These are phyloP conservation scores for Claviceps lovelessii DNA, from an alignment of 2,329 filamentous ascomycete genomes.

Conservation along the genomic window DNA sequence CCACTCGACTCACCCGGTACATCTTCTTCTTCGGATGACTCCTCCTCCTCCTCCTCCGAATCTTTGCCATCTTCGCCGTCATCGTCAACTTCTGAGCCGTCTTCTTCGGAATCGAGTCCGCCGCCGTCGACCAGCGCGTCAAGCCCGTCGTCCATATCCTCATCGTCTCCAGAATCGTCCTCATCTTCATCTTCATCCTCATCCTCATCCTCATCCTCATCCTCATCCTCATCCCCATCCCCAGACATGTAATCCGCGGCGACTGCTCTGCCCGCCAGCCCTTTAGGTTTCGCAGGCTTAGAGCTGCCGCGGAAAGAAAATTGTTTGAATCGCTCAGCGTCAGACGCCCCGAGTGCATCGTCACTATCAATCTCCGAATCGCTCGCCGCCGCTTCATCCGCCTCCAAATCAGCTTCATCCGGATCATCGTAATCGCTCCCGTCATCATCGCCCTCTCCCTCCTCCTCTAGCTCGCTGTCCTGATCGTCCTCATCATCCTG, in stretches of 20 bases:
- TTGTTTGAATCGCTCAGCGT: constrained; percentile 66
- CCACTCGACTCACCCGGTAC: constrained; percentile 9
- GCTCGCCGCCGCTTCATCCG: constrained; percentile 32
- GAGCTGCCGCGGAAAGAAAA: constrained; percentile 52
- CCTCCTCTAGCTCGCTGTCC: constrained; percentile 18
- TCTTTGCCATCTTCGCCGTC: constrained; percentile 16
- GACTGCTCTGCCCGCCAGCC: constrained; percentile 27
- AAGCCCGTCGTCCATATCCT: constrained; percentile 24
- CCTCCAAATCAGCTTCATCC: constrained; percentile 38
- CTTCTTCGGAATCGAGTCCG: constrained; percentile 19
- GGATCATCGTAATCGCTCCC: constrained; percentile 43
- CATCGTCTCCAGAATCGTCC: constrained; percentile 22
- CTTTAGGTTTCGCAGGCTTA: constrained; percentile 27
- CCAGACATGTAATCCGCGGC: constrained; percentile 45
- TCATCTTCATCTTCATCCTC: constrained; percentile 14
- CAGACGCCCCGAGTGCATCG: constrained; percentile 65
- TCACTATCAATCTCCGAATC: constrained; percentile 52
- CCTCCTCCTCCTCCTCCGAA: constrained; percentile 14
- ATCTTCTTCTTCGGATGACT: constrained; percentile 18
- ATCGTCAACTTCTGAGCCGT: constrained; percentile 21
- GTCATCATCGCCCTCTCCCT: constrained; percentile 27
- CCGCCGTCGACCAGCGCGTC: constrained; percentile 20
- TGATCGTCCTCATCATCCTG: constrained; percentile 32
- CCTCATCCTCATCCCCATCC: constrained; percentile 25
- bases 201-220: constrained; percentile 23